Evolutionary conservation across 2,329 filamentous ascomycete species (phyloP).

Genomic region (Neurospora sp.): DNA sequence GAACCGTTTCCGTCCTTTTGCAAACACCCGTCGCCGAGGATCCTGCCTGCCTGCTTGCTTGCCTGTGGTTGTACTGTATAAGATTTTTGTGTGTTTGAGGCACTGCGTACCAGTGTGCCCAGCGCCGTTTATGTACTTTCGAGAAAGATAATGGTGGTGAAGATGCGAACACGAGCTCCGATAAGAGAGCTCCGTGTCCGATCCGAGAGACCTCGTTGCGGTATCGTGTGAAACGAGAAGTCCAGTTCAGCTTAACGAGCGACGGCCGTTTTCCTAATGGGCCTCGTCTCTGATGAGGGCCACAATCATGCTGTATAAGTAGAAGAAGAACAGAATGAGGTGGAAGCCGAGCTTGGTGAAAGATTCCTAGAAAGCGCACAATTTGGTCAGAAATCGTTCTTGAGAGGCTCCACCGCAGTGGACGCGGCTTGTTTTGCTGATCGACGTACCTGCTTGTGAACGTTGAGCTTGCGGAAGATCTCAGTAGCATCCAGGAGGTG

Average conservation of each 20-base stretch:
- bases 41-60: background rate
- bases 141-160: background rate
- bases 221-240: background rate
- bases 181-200: background rate
- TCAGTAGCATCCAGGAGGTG: constrained; percentile 96
- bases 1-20: background rate
- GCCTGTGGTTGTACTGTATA: background rate
- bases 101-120: background rate
- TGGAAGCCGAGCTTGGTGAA: constrained; percentile 99
- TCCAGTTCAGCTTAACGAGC: background rate
- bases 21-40: background rate
- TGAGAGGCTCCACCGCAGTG: background rate
- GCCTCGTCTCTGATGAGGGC: constrained; percentile 93
- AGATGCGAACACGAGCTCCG: background rate
- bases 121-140: background rate
- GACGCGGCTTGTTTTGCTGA: background rate
- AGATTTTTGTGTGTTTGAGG: background rate
- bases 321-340: constrained; percentile 99
- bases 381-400: constrained; percentile 5
- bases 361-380: constrained; percentile 58
- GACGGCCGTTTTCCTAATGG: constrained; percentile 43
- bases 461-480: constrained; percentile 98
- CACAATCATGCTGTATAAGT: constrained; percentile 97
- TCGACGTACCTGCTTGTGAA: constrained; percentile 82
- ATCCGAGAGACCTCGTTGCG: background rate